phyloP scores from a whole-genome alignment of 352 stramenopile species.

The Saprolegnia parasitica region DNA sequence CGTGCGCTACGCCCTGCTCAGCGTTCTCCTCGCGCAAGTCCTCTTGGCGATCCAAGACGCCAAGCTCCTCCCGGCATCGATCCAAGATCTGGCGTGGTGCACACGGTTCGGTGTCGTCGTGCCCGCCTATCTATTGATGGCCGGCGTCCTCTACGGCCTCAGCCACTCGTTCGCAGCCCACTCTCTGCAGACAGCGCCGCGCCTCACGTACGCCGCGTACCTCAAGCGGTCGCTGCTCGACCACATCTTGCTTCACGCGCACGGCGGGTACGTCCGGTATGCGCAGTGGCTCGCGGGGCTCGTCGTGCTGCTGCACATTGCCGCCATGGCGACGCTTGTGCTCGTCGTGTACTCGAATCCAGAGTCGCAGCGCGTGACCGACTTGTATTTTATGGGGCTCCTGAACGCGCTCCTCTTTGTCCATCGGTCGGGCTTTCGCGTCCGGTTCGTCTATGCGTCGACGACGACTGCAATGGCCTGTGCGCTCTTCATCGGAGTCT shows the following conservation, averaged over 20 bases:
- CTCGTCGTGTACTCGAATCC: constrained; percentile 35
- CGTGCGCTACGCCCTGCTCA: constrained; percentile 37
- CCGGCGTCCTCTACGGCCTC: constrained; percentile 33
- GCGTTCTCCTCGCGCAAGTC: constrained; percentile 38
- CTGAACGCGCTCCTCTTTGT: constrained; percentile 44
- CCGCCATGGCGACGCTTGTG: constrained; percentile 39
- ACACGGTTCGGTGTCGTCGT: constrained; percentile 41
- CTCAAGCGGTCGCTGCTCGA: not conserved
- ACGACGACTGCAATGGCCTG: constrained; percentile 29
- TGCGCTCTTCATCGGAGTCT: constrained; percentile 17
- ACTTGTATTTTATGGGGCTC: constrained; percentile 43
- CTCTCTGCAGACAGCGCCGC: not conserved
- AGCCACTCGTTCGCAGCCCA: constrained; percentile 31
- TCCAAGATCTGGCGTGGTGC: constrained; percentile 25
- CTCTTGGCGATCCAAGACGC: constrained; percentile 40
- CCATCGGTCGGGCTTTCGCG: constrained; percentile 41
- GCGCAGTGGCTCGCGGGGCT: constrained; percentile 34
- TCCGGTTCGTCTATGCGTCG: constrained; percentile 41
- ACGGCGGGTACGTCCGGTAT: constrained; percentile 35
- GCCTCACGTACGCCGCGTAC: constrained; percentile 4
- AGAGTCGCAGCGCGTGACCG: constrained; percentile 31
- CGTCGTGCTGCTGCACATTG: constrained; percentile 37
- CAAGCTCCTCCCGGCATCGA: constrained; percentile 34
- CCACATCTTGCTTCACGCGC: not conserved
- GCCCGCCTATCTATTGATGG: constrained; percentile 33